phyloP scores from a whole-genome alignment of 768 basidiomycete species.

The Suillus subaureus region DNA sequence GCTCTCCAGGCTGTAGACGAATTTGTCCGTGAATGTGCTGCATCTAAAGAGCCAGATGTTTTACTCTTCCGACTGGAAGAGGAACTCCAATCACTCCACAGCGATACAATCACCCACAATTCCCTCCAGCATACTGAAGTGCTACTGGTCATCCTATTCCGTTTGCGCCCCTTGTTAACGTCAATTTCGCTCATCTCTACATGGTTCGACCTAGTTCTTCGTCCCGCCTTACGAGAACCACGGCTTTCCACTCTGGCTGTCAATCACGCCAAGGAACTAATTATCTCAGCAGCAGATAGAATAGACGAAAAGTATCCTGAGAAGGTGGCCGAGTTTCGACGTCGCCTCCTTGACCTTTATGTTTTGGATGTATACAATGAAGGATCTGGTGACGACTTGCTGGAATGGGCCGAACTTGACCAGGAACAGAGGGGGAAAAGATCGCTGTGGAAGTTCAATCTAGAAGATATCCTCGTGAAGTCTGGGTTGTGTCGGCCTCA shows the following conservation, averaged over 20 bases:
- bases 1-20: conserved; percentile 54
- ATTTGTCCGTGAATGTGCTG: conserved; percentile 53
- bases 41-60: conserved; percentile 46
- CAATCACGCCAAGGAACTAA: conserved; percentile 71
- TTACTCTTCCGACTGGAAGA: conserved; percentile 59
- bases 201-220: conserved; percentile 83
- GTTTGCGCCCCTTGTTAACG: conserved; percentile 62
- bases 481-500: conserved; percentile 65
- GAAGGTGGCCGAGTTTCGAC: conserved; percentile 65
- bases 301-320: conserved; percentile 46
- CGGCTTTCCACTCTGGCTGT: conserved; percentile 59
- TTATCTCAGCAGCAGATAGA: conserved; percentile 59
- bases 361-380: conserved; percentile 79
- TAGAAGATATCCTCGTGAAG: conserved; percentile 73
- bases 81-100: conserved; percentile 64
- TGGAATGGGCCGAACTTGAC: conserved; percentile 75
- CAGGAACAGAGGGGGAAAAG: conserved; percentile 60
- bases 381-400: conserved; percentile 67
- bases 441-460: conserved; percentile 73
- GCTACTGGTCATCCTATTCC: conserved; percentile 66
- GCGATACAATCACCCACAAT: conserved; percentile 65
- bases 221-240: conserved; percentile 77
- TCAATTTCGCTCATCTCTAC: conserved; percentile 68
- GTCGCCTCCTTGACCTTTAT: conserved; percentile 72
- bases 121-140: conserved; percentile 63